Conservation (phyloP, 192 early-diverging fungal genomes). For the Funneliformis mosseae region DNA sequence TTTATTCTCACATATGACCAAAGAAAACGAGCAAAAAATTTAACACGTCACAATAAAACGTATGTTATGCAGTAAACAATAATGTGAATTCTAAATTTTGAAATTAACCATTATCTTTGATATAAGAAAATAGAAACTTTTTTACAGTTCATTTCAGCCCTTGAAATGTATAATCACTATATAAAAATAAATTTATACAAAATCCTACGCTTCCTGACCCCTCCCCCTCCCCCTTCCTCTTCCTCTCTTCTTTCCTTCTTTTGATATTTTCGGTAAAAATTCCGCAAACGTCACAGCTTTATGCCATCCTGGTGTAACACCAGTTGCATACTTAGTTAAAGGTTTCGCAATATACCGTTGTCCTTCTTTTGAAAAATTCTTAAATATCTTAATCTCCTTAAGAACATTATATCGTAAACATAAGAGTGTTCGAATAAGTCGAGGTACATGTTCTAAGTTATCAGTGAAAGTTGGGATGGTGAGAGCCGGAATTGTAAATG, state of each 20-base stretch:
- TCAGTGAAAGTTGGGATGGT: background rate
- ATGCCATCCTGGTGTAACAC: background rate
- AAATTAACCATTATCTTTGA: too few species aligned
- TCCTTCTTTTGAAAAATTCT: background rate
- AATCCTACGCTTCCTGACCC: background rate
- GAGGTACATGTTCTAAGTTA: conserved; percentile 3
- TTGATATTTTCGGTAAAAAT: conserved; percentile 13
- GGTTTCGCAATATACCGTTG: background rate
- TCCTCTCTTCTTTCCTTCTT: background rate
- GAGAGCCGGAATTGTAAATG: conserved; percentile 2
- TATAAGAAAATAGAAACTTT: too few species aligned
- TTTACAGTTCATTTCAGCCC: too few species aligned
- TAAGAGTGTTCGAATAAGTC: background rate
- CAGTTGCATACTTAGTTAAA: conserved; percentile 12
- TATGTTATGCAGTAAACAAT: too few species aligned
- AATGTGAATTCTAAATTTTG: too few species aligned
- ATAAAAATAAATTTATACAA: too few species aligned
- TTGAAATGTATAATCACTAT: too few species aligned
- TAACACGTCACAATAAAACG: too few species aligned
- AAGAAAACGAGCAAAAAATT: too few species aligned
- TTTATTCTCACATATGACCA: too few species aligned
- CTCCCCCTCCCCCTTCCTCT: background rate
- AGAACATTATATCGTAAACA: conserved; percentile 12
- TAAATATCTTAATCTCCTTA: background rate
- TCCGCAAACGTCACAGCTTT: conserved; percentile 6